Evolutionary conservation across 805 yeast genomes (phyloP), one percentile per base, ranked within the genome.

Genomic region (Teunomyces stri): DNA sequence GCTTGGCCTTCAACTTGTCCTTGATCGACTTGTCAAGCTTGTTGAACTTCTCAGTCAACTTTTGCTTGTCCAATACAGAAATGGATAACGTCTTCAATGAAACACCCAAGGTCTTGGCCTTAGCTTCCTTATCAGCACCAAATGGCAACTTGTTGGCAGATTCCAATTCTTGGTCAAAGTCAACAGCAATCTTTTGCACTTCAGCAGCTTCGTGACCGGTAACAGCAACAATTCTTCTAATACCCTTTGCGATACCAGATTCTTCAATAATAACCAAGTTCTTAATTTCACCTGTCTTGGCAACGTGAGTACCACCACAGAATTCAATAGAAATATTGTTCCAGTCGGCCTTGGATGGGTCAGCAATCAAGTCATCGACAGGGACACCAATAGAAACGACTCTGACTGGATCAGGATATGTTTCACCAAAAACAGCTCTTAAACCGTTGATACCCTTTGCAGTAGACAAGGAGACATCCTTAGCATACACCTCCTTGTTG

Each of bases 251-350:
- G 68, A 94, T 94, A 70, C 99, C 98, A 54, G 89, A 81, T 72
- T 94, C 99, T 75, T 94, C 99, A 52, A 86, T 75, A 46, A 94
- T 80, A 30, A 94, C 88, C 54, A 94, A 80, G 56, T 88, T 92
- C 67, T 90, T 90, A 65, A 94, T 94, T 51, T 92, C 98, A 51
- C 92, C 87, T 15, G 98, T 92, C 69, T 87, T 85, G 43, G 81
- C 78, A 55, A 94, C 97, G 62, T 94, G 99, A 10, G 99, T 94
- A 72, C 99, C 99, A 72, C 99, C 99, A 73, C 99, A 94, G 78
- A 94, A 94, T 74, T 94, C 99, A 55, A 94, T 78, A 1, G 97
- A 89, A 61, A 79, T 75, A 36, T 79, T 72, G 59, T 67, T 70
- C 98, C 99, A 94, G 60, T 88, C 81, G 44, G 73, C 72, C 62